Base-by-base conservation (phyloP, 768 basidiomycete species). In the Holtermannia corniformis region DNA sequence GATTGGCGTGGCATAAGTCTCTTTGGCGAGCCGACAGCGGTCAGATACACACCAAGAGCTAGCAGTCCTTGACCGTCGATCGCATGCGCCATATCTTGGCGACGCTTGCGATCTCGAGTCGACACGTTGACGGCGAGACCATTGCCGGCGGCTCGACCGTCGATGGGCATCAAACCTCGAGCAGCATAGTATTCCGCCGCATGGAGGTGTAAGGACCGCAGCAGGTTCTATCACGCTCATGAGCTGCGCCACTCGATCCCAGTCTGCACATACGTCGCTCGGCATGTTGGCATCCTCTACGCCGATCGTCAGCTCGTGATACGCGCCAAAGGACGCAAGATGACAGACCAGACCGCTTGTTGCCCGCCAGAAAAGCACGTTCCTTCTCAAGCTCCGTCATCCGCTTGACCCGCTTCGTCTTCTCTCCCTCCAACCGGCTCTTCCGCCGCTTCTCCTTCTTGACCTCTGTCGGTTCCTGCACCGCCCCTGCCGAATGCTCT, bases 61-160 rank as follows among this genome's bases (percentile, higher is more conserved):
- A 66, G 42, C 5, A 66, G 50, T 24, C 59, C 64, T 11, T 52
- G 23, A 11, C 64, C 64, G 24, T 66, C 61, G 5, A 66, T 45
- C 3, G 60, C 59, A 12, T 43, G 37, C 37, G 45, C 53, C 62
- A 66, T 63, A 49, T 66, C 60, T 47, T 48, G 41, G 60, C 60
- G 41, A 59, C 59, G 41, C 21, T 51, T 24, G 52, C 50, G 7
- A 10, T 44, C 7, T 37, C 41, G 49, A 12, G 44, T 20, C 23
- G 32, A 47, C 28, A 47, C 47, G 32, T 52, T 41, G 16, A 14
- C 3, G 14, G 14, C 23, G 42, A 13, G 37, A 23, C 12, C 37
- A 13, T 37, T 41, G 27, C 41, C 28, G 25, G 20, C 16, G 32
- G 32, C 32, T 16, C 16, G 32, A 37, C 16, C 32, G n/a, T n/a